A percentile compares a stretch with the other conserved stretches of the same genome.
Conservation (phyloP, 345 rosid genomes). For the Sonneratia caseolaris region DNA sequence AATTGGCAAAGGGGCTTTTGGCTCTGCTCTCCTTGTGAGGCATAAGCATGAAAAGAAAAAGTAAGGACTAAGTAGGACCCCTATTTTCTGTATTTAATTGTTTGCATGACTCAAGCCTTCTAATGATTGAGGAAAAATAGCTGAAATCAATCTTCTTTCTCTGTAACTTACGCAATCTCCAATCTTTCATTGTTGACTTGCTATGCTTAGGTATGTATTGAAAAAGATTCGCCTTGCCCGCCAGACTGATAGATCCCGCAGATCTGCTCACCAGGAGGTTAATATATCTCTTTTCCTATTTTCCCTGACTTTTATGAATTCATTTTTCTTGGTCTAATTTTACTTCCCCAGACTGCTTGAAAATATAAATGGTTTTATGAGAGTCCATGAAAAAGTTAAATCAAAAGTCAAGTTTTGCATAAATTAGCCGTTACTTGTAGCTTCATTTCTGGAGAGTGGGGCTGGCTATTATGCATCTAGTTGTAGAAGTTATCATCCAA, state of each 20-base stretch:
- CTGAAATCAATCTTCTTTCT: not conserved
- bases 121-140: not conserved
- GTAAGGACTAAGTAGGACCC: conserved; percentile 32
- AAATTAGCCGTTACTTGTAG: not conserved
- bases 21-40: conserved; percentile 96
- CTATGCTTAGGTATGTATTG: conserved; percentile 68
- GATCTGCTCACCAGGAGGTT: conserved; percentile 99
- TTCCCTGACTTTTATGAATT: not conserved
- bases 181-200: conserved; percentile 1
- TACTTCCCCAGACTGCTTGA: not conserved
- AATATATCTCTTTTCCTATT: conserved; percentile 8
- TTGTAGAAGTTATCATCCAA: not conserved
- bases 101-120: conserved; percentile 1
- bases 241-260: conserved; percentile 90
- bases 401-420: not conserved
- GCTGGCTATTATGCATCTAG: not conserved
- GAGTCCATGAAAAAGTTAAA: not conserved
- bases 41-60: conserved; percentile 92
- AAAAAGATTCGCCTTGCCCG: conserved; percentile 98
- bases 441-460: not conserved
- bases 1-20: conserved; percentile 95
- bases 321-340: not conserved
- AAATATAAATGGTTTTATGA: not conserved
- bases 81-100: not conserved
- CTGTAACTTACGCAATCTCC: not conserved